phyloP scores from a whole-genome alignment of 2,329 filamentous ascomycete genomes.

The Uncinocarpus reesii region DNA sequence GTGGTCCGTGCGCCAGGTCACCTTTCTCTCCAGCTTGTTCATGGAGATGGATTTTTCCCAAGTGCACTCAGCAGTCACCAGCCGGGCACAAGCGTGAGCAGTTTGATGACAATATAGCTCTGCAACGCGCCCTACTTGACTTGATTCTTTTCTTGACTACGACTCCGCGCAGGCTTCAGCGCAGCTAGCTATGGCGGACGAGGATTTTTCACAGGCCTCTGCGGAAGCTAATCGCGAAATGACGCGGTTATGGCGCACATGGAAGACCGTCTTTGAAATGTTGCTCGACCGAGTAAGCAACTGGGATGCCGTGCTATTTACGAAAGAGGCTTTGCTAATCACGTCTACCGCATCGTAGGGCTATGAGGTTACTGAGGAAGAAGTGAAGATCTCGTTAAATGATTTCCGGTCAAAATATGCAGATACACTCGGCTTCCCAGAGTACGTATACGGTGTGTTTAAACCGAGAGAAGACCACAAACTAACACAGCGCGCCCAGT shows the following conservation, averaged over 20 bases:
- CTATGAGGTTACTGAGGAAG: conserved; percentile 82
- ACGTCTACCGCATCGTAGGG: conserved; percentile 49
- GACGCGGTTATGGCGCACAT: conserved; percentile 81
- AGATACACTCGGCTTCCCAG: conserved; percentile 60
- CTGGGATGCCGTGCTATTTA: conserved; percentile 35
- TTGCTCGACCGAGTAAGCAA: conserved; percentile 80
- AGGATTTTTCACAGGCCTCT: conserved; percentile 28
- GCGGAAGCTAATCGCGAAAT: conserved; percentile 34
- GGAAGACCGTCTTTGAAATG: conserved; percentile 92
- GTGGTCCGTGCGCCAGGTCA: conserved; percentile 23
- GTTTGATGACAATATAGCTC: too few species aligned
- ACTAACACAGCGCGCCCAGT: conserved; percentile 40
- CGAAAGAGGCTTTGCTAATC: neutral
- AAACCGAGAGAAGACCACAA: too few species aligned
- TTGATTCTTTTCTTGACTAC: neutral
- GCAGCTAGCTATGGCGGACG: conserved; percentile 28
- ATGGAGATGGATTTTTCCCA: conserved; percentile 24
- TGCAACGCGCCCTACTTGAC: too few species aligned
- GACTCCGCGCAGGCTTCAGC: neutral
- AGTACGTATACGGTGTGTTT: conserved; percentile 49
- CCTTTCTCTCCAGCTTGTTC: conserved; percentile 6
- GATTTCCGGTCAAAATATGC: conserved; percentile 65
- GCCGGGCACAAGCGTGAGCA: neutral
- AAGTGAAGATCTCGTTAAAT: conserved; percentile 77
- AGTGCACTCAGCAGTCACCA: too few species aligned